A percentile compares a stretch with the other conserved stretches of the same genome.
Conservation (phyloP, 495 filamentous ascomycete species). For the Pyrenula aspistea region DNA sequence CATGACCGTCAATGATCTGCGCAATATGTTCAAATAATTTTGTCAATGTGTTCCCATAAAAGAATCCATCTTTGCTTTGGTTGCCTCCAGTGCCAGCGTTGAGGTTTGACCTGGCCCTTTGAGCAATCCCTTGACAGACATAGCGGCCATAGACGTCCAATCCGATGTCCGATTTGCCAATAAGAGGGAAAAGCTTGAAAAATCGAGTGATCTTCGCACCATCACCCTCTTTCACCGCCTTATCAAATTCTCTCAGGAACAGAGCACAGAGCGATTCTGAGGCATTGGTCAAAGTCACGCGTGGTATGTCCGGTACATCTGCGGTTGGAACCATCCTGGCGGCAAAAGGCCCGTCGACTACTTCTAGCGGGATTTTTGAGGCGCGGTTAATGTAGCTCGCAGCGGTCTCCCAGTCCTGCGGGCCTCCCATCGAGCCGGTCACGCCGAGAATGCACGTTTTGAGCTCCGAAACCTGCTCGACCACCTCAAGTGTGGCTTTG, state of each 20-base stretch:
- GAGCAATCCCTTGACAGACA: constrained; percentile 85
- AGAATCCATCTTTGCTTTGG: constrained; percentile 61
- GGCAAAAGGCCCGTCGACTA: constrained; percentile 78
- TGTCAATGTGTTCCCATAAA: constrained; percentile 84
- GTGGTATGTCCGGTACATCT: constrained; percentile 85
- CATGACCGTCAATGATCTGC: constrained; percentile 86
- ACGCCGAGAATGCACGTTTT: constrained; percentile 95
- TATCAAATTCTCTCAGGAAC: constrained; percentile 91
- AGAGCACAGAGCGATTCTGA: constrained; percentile 77
- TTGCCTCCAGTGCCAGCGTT: constrained; percentile 45
- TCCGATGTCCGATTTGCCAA: constrained; percentile 79
- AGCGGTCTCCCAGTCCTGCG: constrained; percentile 97
- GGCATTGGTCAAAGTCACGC: constrained; percentile 74
- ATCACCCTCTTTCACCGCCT: constrained; percentile 73
- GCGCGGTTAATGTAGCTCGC: constrained; percentile 81
- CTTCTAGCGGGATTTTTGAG: constrained; percentile 61
- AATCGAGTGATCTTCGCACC: constrained; percentile 84
- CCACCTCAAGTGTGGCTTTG: constrained; percentile 77
- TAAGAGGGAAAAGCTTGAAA: constrained; percentile 94
- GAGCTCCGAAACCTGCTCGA: constrained; percentile 91
- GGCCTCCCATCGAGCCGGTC: constrained; percentile 87
- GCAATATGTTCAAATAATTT: constrained; percentile 96
- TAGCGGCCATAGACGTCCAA: constrained; percentile 91
- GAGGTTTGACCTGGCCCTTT: constrained; percentile 67
- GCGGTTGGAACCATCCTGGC: constrained; percentile 88